These are phyloP conservation scores for Phialophora chinensis DNA, from an alignment of 2,329 filamentous ascomycete genomes.

Conservation along the genomic window DNA sequence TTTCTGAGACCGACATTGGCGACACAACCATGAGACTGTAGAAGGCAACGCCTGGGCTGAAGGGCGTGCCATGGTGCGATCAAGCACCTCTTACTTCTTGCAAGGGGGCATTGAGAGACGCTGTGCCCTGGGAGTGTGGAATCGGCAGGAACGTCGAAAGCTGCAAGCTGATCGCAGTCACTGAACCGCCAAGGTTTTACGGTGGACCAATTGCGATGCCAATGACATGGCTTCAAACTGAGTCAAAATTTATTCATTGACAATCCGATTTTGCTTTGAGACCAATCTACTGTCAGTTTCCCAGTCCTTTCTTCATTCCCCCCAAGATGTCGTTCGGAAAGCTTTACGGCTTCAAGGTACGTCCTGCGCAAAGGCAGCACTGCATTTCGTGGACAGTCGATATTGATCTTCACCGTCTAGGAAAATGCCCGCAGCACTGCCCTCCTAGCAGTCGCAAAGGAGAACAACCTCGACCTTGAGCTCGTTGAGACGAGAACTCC, in stretches of 20 bases:
- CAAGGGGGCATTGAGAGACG: neutral
- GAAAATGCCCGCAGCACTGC: slow-evolving; percentile 38
- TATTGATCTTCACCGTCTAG: slow-evolving; percentile 34
- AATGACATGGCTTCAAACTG: neutral
- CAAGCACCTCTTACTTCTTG: neutral
- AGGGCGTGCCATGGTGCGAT: slow-evolving; percentile 24
- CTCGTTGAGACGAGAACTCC: slow-evolving; percentile 72
- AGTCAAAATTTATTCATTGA: slow-evolving; percentile 3
- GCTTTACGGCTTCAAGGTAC: slow-evolving; percentile 86
- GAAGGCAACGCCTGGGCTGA: slow-evolving; percentile 25
- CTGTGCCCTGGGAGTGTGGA: neutral
- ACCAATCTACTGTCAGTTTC: slow-evolving; percentile 3
- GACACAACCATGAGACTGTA: slow-evolving; percentile 29
- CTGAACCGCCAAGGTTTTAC: neutral
- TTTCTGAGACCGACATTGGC: slow-evolving; percentile 28
- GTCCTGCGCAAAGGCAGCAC: slow-evolving; percentile 43
- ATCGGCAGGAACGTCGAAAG: neutral
- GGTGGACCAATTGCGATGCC: neutral
- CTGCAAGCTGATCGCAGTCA: neutral
- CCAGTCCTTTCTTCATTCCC: slow-evolving; percentile 13
- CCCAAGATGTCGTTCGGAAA: slow-evolving; percentile 94
- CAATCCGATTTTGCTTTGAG: neutral
- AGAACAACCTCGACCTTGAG: slow-evolving; percentile 92
- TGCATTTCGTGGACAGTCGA: slow-evolving; percentile 28
- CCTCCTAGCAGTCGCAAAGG: slow-evolving; percentile 93